A percentile compares a stretch with the other conserved stretches of the same genome.
Evolutionary conservation across 139 green algal species (phyloP).

Genomic region (Chlamydomonas sphaeroides): DNA sequence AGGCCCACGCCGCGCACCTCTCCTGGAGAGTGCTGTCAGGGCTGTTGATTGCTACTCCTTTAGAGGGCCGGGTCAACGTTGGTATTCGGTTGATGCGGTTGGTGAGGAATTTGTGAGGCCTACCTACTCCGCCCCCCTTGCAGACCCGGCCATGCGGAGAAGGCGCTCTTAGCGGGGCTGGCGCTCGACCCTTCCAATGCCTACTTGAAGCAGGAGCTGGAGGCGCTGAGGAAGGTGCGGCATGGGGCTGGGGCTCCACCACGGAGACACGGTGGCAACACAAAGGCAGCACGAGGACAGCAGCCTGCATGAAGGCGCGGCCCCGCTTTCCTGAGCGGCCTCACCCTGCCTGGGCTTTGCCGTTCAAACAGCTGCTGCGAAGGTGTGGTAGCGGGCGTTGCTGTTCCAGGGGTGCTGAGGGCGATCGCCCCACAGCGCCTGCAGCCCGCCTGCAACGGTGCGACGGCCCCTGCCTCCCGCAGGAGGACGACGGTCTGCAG

Average conservation of each 20-base stretch:
- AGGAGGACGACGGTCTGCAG: constrained; percentile 37
- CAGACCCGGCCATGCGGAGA: constrained; percentile 27
- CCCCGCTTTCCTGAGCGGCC: no score
- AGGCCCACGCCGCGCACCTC: not conserved
- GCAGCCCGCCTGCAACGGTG: not conserved
- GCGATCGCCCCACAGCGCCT: not conserved
- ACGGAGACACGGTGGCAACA: not conserved
- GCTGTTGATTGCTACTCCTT: not conserved
- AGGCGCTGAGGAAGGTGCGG: constrained; percentile 68
- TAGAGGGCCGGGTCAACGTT: not conserved
- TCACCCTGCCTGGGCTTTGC: no score
- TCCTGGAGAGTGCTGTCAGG: no score
- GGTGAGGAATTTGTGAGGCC: not conserved
- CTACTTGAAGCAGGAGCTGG: constrained; percentile 85
- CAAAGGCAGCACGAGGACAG: no score
- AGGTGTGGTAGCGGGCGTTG: not conserved
- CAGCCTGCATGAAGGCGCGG: no score
- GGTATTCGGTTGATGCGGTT: no score
- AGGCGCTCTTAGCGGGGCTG: constrained; percentile 19
- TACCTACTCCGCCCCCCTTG: not conserved
- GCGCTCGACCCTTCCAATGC: constrained; percentile 55
- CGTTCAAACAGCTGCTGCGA: no score
- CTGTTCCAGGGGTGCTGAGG: no score
- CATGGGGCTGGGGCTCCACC: no score
- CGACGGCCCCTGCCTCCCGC: not conserved